Evolutionary conservation across 345 rosid species (phyloP), one percentile per base, ranked within the genome.

Genomic region (Aegle marmelos): DNA sequence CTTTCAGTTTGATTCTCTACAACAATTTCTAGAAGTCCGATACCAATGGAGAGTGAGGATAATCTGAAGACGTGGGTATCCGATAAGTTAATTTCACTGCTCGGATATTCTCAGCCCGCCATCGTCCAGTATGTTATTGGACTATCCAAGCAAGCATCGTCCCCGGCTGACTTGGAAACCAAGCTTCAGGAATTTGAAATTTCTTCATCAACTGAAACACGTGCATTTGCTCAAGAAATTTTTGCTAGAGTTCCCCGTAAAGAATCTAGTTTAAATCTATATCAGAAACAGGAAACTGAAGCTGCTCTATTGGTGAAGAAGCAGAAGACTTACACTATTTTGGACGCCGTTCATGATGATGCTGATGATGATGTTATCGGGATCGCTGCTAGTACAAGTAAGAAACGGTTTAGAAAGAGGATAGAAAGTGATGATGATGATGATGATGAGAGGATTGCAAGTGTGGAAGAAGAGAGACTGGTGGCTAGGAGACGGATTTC

Each of bases 361-460:
- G 98, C 92, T 50, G 98, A 88, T 69, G 95, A 89, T 2, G 84
- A 79, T 11, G 68, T 8, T 54, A 76, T 78, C 48, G 10, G 13
- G 48, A 39, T 9, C 48, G 10, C 14, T 39, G 14, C 80, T 62
- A 87, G 83, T 79, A 75, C 80, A 76, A 83, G 66, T 34, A 86
- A 78, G 87, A 96, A 96, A 83, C 85, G 97, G 73, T 96, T 94
- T 70, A 88, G 99, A 81, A 96, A 91, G 87, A 96, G 89, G 88
- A 87, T 78, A 54, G 97, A 84, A 79, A 82, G 39, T 80, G 90
- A 89, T 30, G 92, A 89, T 62, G 97, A 95, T 62, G 97, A 95
- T 54, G 91, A 89, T 65, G 88, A 89, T 56, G 89, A 95, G 98
- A 89, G 82, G 77, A 64, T 84, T 71, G 84, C 73, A 33, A 87